Evolutionary conservation across 371 early-diverging fungal genomes (phyloP).

Genomic region (Syncephalastrum racemosum): DNA sequence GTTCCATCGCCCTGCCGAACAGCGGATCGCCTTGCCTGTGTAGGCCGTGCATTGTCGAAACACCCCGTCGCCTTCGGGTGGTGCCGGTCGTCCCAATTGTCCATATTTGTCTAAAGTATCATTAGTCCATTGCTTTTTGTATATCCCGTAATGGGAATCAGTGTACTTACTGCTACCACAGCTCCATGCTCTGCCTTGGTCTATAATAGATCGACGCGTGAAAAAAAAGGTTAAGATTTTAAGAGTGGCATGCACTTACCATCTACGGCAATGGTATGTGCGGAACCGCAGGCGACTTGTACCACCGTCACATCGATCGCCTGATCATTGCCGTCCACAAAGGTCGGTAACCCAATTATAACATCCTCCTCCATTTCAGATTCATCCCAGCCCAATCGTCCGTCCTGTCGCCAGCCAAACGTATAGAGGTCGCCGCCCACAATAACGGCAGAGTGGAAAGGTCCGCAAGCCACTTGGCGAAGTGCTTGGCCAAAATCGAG

Average conservation of each 20-base stretch:
- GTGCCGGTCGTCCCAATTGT: slow-evolving; percentile 22
- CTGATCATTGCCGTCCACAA: slow-evolving; percentile 19
- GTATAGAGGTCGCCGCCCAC: slow-evolving; percentile 38
- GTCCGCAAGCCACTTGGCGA: slow-evolving; percentile 24
- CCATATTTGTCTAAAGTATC: slow-evolving; percentile 29
- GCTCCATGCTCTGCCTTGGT: slow-evolving; percentile 33
- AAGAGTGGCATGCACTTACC: slow-evolving; percentile 14
- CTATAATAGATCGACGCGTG: slow-evolving; percentile 10
- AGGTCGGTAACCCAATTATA: slow-evolving; percentile 16
- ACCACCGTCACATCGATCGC: slow-evolving; percentile 18
- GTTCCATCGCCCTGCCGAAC: slow-evolving; percentile 36
- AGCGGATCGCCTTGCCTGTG: slow-evolving; percentile 20
- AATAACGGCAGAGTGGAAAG: slow-evolving; percentile 41
- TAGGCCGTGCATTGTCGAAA: slow-evolving; percentile 23
- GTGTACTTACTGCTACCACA: slow-evolving; percentile 37
- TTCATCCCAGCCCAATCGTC: slow-evolving; percentile 32
- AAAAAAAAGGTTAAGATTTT: background rate
- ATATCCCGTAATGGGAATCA: slow-evolving; percentile 1
- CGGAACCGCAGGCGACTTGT: slow-evolving; percentile 34
- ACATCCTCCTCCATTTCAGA: slow-evolving; percentile 18
- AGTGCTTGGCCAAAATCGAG: slow-evolving; percentile 5
- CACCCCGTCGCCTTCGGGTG: slow-evolving; percentile 10
- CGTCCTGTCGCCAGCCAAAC: slow-evolving; percentile 40
- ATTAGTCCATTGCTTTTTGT: background rate
- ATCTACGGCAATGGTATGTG: slow-evolving; percentile 44